Base-by-base conservation (phyloP, 2,329 filamentous ascomycete genomes). In the Elsinoe batatas region DNA sequence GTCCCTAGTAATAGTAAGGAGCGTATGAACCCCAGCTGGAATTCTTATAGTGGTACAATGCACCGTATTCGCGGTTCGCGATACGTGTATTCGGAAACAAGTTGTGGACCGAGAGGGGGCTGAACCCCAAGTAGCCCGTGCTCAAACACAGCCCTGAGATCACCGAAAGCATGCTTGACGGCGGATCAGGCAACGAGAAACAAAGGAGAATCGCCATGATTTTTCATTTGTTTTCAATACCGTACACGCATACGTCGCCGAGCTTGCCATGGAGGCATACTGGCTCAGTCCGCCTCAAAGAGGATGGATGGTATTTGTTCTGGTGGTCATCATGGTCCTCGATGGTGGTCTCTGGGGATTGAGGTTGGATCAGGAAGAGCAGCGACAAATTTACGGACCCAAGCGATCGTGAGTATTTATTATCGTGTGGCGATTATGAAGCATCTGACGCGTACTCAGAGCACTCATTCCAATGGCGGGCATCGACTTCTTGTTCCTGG, bases 131-230 rank as follows among this genome's bases (percentile, higher is more conserved):
- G 40, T 20, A 11, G 40, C 18, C 40, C 40, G 40, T 44, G 40
- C 40, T 44, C 40, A 44, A 44, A 44, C 40, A 44, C 40, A 44
- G 40, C 40, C 40, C 40, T 44, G 40, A 44, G 40, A 10, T 30
- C 40, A 44, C 20, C 40, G 18, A 44, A 22, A 44, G 18, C 20
- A 26, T 38, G 26, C 26, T 30, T 17, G 36, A n/a, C 4, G 40
- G 40, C n/a, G 20, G 40, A 17, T 12, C 40, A 44, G 40, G 40
- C 40, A 44, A 44, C 40, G 26, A 42, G 40, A 44, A 44, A 22
- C 40, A 18, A 44, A n/a, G 20, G 26, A 44, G 13, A 44, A 12
- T 17, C 11, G 40, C 8, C 40, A 30, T 30, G 26, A 10, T 30
- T n/a, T 26, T 11, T 26, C 13, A 20, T 44, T 44, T 4, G 11